Percentiles rank a stretch among this genome's conserved stretches.
Evolutionary conservation across 2,329 filamentous ascomycete genomes (phyloP).

Genomic region (Sporothrix variecibatus): DNA sequence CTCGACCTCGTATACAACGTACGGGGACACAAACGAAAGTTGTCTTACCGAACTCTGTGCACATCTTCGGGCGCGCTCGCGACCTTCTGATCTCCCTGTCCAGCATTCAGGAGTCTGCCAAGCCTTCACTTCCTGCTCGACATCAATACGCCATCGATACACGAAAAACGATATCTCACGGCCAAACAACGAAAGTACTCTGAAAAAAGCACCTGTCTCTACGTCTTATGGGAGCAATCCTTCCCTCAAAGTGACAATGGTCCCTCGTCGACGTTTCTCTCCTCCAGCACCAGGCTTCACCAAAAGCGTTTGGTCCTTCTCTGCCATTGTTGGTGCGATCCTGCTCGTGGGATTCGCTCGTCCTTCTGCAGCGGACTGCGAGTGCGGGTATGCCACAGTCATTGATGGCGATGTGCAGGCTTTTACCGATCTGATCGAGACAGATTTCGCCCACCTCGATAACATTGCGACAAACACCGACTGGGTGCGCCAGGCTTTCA

Average conservation of each 20-base stretch:
- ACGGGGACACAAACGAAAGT: conserved; percentile 1
- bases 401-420: conserved; percentile 46
- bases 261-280: not conserved
- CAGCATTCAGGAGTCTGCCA: not conserved
- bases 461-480: conserved; percentile 54
- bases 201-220: not conserved
- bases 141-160: conserved; percentile 13
- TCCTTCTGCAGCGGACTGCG: conserved; percentile 54
- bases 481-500: conserved; percentile 70
- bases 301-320: not conserved
- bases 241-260: conserved; percentile 6
- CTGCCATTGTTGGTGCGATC: conserved; percentile 23
- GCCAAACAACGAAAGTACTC: not conserved
- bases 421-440: conserved; percentile 71
- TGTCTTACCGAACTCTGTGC: not conserved
- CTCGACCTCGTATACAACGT: not conserved
- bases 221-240: not conserved
- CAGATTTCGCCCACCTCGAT: conserved; percentile 65
- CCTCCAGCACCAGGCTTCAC: not conserved
- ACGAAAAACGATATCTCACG: not conserved
- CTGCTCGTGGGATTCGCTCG: conserved; percentile 32
- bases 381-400: conserved; percentile 69
- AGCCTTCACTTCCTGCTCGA: not conserved
- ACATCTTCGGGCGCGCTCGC: not conserved
- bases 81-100: not conserved